Evolutionary conservation across 2,329 filamentous ascomycete genomes (phyloP).

Genomic region (Nannizzia gypsea): DNA sequence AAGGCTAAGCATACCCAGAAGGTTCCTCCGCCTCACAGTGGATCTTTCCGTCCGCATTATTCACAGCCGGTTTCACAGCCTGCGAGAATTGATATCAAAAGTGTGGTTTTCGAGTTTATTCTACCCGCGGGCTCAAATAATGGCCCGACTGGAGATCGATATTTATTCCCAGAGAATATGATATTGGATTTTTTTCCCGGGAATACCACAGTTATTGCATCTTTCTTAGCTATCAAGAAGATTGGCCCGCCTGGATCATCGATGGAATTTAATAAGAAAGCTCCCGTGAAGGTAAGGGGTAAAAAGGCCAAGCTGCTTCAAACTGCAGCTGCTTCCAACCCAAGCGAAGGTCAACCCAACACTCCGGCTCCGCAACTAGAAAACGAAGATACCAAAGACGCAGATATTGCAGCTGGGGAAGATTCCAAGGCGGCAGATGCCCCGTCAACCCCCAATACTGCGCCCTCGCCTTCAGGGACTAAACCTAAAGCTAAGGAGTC

Average conservation of each 20-base stretch:
- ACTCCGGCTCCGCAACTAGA: constrained; percentile 3
- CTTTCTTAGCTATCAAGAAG: constrained; percentile 36
- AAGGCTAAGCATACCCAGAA: constrained; percentile 29
- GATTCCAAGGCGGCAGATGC: constrained; percentile 12
- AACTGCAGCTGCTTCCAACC: constrained; percentile 16
- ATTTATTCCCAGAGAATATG: constrained; percentile 38
- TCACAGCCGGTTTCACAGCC: constrained; percentile 21
- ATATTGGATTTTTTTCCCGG: constrained; percentile 38
- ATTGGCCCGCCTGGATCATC: constrained; percentile 23
- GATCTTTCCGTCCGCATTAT: constrained; percentile 23
- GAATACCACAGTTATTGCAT: constrained; percentile 36
- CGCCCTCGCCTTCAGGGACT: constrained; percentile 8
- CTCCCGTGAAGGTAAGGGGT: constrained; percentile 24
- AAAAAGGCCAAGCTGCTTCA: constrained; percentile 24
- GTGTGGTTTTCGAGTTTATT: constrained; percentile 39
- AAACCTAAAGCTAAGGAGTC: constrained; percentile 29
- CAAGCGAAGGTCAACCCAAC: constrained; percentile 10
- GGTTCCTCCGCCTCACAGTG: constrained; percentile 19
- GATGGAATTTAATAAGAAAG: constrained; percentile 19
- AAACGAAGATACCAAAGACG: background rate
- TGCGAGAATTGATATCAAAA: constrained; percentile 32
- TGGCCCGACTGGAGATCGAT: constrained; percentile 36
- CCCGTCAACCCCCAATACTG: constrained; percentile 7
- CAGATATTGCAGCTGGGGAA: constrained; percentile 16
- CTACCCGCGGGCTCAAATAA: constrained; percentile 32